Evolutionary conservation across 805 yeast genomes (phyloP).

Genomic region (Alloascoidea africana): DNA sequence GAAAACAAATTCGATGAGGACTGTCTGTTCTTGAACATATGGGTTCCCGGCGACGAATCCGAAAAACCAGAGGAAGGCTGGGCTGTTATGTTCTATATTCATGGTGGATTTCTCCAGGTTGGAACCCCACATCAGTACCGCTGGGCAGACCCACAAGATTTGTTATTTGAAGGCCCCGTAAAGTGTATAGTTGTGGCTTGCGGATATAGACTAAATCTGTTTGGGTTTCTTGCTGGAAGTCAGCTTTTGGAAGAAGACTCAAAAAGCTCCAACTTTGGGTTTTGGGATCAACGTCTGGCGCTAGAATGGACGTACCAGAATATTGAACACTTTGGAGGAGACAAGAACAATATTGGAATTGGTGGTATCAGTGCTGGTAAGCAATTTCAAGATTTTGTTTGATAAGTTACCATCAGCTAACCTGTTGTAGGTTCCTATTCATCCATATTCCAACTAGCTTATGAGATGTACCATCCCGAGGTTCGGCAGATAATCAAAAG

Average conservation of each 20-base stretch:
- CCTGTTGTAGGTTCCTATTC: conserved; percentile 18
- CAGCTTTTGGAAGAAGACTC: conserved; percentile 21
- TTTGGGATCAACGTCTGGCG: conserved; percentile 28
- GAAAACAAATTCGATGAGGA: conserved; percentile 17
- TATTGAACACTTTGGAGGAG: conserved; percentile 27
- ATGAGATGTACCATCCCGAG: conserved; percentile 26
- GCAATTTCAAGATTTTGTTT: no score
- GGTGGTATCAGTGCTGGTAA: conserved; percentile 28
- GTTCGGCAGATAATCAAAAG: conserved; percentile 24
- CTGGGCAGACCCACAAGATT: conserved; percentile 6
- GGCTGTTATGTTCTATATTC: conserved; percentile 26
- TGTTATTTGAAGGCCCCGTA: conserved; percentile 6
- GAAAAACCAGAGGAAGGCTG: conserved; percentile 26
- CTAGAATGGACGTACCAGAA: conserved; percentile 26
- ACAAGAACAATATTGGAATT: conserved; percentile 22
- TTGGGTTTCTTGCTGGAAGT: conserved; percentile 24
- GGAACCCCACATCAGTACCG: conserved; percentile 12
- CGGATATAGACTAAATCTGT: conserved; percentile 24
- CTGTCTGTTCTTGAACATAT: conserved; percentile 21
- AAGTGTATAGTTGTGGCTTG: conserved; percentile 21
- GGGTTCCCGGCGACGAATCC: conserved; percentile 20
- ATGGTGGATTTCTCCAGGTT: conserved; percentile 29
- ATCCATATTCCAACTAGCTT: conserved; percentile 24
- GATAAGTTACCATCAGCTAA: no score
- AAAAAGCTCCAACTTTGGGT: conserved; percentile 19